Conservation (phyloP, 2,329 filamentous ascomycete species). For the Trichophyton rubrum region DNA sequence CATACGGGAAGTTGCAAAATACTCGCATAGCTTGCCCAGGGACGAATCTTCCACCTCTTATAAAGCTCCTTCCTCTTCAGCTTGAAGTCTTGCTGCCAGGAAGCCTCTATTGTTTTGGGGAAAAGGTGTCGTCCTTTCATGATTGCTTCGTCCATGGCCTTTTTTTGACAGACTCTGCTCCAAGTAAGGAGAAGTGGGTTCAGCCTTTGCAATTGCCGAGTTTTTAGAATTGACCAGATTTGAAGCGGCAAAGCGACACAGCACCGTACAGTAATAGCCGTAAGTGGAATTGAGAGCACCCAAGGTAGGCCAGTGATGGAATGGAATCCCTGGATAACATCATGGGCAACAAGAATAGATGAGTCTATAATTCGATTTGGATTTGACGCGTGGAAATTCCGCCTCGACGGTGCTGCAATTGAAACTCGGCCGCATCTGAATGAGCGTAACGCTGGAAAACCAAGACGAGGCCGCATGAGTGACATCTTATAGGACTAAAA, state of each 20-base stretch:
- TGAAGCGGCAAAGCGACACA: slow-evolving; percentile 37
- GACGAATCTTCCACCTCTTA: slow-evolving; percentile 22
- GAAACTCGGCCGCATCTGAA: background rate
- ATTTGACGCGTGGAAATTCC: slow-evolving; percentile 39
- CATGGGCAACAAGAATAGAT: slow-evolving; percentile 33
- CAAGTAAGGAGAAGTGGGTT: slow-evolving; percentile 33
- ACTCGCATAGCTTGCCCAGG: slow-evolving; percentile 23
- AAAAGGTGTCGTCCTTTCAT: slow-evolving; percentile 3
- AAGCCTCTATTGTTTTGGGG: slow-evolving; percentile 18
- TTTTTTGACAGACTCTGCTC: slow-evolving; percentile 10
- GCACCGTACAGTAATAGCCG: slow-evolving; percentile 41
- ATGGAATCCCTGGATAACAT: slow-evolving; percentile 41
- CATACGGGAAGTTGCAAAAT: slow-evolving; percentile 36
- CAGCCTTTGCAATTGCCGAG: slow-evolving; percentile 32
- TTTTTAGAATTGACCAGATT: slow-evolving; percentile 30
- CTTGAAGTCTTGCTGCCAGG: slow-evolving; percentile 7
- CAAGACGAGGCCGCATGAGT: background rate
- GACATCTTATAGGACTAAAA: background rate
- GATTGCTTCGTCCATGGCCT: background rate
- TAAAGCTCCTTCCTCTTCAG: background rate
- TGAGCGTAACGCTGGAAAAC: background rate
- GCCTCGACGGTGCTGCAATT: background rate
- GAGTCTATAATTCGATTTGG: slow-evolving; percentile 32
- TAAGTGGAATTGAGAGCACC: slow-evolving; percentile 43
- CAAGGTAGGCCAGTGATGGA: slow-evolving; percentile 39